Evolutionary conservation across 2,329 filamentous ascomycete genomes (phyloP).

Genomic region (Aspergillus sp.): DNA sequence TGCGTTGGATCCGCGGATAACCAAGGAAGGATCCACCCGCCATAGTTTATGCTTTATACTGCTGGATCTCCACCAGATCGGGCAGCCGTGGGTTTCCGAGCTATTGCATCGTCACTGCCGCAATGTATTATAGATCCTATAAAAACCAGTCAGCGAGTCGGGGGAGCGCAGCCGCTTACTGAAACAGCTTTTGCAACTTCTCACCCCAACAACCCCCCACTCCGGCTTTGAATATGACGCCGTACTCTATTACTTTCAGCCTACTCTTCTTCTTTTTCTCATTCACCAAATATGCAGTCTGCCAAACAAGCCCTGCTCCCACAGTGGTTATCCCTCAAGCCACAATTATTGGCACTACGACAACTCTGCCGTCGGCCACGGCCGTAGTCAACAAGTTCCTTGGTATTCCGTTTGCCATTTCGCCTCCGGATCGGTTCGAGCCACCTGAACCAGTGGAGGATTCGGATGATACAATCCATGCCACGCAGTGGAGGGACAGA

Average conservation of each 20-base stretch:
- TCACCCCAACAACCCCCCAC: not conserved
- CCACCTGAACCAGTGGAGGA: not conserved
- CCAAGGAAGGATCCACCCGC: not conserved
- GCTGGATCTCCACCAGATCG: not conserved
- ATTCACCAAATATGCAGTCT: not conserved
- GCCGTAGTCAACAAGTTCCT: not conserved
- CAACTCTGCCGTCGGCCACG: not conserved
- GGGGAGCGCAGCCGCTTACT: not conserved
- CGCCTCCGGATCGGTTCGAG: not conserved
- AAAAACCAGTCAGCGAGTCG: not conserved
- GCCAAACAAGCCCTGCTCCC: not conserved
- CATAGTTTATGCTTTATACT: not conserved
- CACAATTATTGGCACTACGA: not conserved
- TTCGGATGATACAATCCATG: not conserved
- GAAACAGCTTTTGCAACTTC: not conserved
- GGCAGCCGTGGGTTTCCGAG: not conserved
- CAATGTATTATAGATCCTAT: not conserved
- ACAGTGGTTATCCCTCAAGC: not conserved
- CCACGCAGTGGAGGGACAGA: not conserved
- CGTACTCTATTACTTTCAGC: not conserved
- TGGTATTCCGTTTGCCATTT: not conserved
- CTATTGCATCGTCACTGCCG: not conserved
- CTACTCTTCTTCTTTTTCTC: not conserved
- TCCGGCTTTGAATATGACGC: not conserved
- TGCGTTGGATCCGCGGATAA: not conserved